Conservation (phyloP, 2,329 filamentous ascomycete genomes). For the Diplodia scrobiculata region DNA sequence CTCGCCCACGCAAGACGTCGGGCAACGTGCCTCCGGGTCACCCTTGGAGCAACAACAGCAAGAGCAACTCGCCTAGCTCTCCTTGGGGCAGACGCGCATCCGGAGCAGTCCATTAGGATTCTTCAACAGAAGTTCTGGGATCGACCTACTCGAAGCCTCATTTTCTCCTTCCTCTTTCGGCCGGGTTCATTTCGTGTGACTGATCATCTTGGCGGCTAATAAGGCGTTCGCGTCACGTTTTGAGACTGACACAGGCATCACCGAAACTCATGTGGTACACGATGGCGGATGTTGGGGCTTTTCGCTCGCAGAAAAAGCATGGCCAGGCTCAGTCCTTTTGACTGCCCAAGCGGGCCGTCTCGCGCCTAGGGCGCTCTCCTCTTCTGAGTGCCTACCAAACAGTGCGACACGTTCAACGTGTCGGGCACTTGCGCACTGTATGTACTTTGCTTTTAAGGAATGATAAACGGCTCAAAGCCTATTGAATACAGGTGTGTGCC, state of each 20-base stretch:
- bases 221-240: constrained; percentile 29
- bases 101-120: constrained; percentile 22
- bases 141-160: not conserved
- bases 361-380: not conserved
- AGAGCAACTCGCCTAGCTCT: constrained; percentile 18
- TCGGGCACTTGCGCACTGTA: not conserved
- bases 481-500: constrained; percentile 6
- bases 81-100: constrained; percentile 21
- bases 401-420: constrained; percentile 4
- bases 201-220: constrained; percentile 25
- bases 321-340: constrained; percentile 5
- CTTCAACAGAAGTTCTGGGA: not conserved
- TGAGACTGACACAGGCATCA: constrained; percentile 17
- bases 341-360: not conserved
- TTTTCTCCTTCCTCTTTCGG: constrained; percentile 21
- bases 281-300: constrained; percentile 7
- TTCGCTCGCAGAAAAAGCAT: not conserved
- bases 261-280: constrained; percentile 21
- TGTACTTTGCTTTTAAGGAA: constrained; percentile 27
- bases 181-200: constrained; percentile 16
- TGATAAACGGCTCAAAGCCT: constrained; percentile 21
- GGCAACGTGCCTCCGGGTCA: constrained; percentile 16
- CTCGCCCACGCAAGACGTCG: constrained; percentile 18
- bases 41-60: constrained; percentile 25
- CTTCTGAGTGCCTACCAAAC: constrained; percentile 2